A percentile compares a stretch with the other conserved stretches of the same genome.
Conservation (phyloP, 1,284 basidiomycete species). For the Ceratobasidium sp. region DNA sequence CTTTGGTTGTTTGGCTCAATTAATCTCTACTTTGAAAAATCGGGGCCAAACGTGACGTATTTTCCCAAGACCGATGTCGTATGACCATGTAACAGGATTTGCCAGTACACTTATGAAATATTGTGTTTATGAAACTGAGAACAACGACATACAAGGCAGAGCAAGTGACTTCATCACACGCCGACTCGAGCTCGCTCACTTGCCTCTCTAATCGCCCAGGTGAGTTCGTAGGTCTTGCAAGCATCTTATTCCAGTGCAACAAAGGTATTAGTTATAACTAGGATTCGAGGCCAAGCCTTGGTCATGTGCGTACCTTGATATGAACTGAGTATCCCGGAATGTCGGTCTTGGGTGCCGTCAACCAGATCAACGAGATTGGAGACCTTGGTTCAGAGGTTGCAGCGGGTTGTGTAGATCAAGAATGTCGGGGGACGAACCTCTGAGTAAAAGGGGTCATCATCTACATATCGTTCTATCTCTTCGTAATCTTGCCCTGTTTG, state of each 20-base stretch:
- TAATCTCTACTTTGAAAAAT: no score
- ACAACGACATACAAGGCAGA: background rate
- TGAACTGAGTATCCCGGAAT: constrained; percentile 76
- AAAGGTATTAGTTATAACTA: no score
- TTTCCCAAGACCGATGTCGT: no score
- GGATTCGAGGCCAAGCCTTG: background rate
- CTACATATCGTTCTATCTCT: constrained; percentile 78
- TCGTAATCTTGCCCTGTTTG: constrained; percentile 87
- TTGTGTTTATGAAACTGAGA: no score
- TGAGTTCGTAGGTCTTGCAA: constrained; percentile 86
- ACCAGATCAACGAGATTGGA: constrained; percentile 86
- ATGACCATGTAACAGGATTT: no score
- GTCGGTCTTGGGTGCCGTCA: constrained; percentile 71
- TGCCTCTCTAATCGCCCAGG: constrained; percentile 86
- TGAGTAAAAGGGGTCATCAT: constrained; percentile 93
- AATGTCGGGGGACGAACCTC: constrained; percentile 61
- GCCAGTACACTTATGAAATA: no score
- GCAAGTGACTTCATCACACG: background rate
- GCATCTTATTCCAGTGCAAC: constrained; percentile 68
- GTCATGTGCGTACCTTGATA: constrained; percentile 71
- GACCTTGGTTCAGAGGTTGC: constrained; percentile 59
- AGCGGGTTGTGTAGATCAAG: background rate
- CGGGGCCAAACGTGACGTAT: no score
- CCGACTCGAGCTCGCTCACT: constrained; percentile 63
- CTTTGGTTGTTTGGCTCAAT: no score